A percentile compares a stretch with the other conserved stretches of the same genome.
Conservation (phyloP, 2,329 filamentous ascomycete genomes). For the Colletotrichum sansevieriae region DNA sequence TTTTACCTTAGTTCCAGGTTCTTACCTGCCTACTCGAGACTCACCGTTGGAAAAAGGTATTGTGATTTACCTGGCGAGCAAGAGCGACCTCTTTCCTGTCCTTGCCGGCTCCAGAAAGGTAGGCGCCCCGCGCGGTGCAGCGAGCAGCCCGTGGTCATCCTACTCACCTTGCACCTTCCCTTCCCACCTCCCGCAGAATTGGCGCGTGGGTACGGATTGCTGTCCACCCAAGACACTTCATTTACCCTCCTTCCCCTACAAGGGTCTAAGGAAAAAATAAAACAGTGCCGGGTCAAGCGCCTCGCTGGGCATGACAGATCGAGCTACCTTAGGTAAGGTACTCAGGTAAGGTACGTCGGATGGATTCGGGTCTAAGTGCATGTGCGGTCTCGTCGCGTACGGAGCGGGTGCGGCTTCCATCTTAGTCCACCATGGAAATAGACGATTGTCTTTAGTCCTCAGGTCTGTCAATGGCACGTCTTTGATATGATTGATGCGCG, state of each 20-base stretch:
- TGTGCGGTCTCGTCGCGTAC: slow-evolving; percentile 2
- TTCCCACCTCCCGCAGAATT: slow-evolving; percentile 32
- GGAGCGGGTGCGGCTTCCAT: slow-evolving; percentile 35
- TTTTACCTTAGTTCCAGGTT: neutral
- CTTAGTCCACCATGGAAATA: neutral
- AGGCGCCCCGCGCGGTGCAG: slow-evolving; percentile 23
- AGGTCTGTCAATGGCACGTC: too few species aligned
- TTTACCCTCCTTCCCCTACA: slow-evolving; percentile 34
- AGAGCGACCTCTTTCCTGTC: slow-evolving; percentile 2
- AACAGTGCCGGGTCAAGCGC: slow-evolving; percentile 41
- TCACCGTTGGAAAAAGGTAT: slow-evolving; percentile 10
- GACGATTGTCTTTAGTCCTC: too few species aligned
- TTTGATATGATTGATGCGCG: neutral
- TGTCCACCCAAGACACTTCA: slow-evolving; percentile 13
- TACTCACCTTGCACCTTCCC: slow-evolving; percentile 19
- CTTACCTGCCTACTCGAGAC: slow-evolving; percentile 31
- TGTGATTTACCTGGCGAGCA: neutral
- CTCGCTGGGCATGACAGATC: slow-evolving; percentile 12
- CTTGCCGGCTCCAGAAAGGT: slow-evolving; percentile 2
- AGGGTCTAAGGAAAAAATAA: slow-evolving; percentile 15
- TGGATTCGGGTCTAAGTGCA: slow-evolving; percentile 16
- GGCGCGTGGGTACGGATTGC: slow-evolving; percentile 25
- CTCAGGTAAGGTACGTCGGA: too few species aligned
- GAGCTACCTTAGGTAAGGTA: too few species aligned
- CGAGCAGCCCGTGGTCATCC: slow-evolving; percentile 26